Conservation (phyloP, 192 early-diverging fungal genomes). For the Gamsiella multidivaricata region DNA sequence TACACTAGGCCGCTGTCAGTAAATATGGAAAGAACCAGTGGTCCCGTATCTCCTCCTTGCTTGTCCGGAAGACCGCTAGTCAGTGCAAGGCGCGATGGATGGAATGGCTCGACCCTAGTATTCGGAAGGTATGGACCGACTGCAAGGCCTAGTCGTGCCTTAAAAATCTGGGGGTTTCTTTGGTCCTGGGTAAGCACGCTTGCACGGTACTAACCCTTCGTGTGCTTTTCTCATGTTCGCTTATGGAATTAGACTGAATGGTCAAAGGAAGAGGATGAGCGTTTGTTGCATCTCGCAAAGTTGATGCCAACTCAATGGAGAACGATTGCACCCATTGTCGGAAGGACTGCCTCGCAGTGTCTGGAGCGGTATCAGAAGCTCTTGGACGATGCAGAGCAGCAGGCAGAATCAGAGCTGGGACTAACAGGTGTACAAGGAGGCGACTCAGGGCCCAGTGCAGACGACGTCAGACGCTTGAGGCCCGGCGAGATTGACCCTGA, state of each 20-base stretch:
- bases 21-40: slow-evolving; percentile 99
- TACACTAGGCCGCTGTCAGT: slow-evolving; percentile 92
- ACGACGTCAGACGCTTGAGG: slow-evolving; percentile 85
- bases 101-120: slow-evolving; percentile 99
- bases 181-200: too few relatives aligned
- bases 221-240: not conserved
- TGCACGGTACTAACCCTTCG: too few relatives aligned
- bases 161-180: not conserved
- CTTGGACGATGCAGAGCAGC: slow-evolving; percentile 94
- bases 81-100: slow-evolving; percentile 99
- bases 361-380: slow-evolving; percentile 95
- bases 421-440: slow-evolving; percentile 70
- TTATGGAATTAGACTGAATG: slow-evolving; percentile 81
- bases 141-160: not conserved
- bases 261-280: slow-evolving; percentile 99
- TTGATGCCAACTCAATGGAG: slow-evolving; percentile 99
- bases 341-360: slow-evolving; percentile 95
- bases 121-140: slow-evolving; percentile 80
- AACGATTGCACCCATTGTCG: slow-evolving; percentile 98
- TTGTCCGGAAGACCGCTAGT: slow-evolving; percentile 95
- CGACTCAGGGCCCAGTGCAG: slow-evolving; percentile 83
- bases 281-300: slow-evolving; percentile 95
- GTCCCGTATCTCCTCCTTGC: slow-evolving; percentile 96
- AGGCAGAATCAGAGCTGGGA: slow-evolving; percentile 74
- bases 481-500: slow-evolving; percentile 98